A percentile compares a stretch with the other conserved stretches of the same genome.
Evolutionary conservation across 169 alveolate genomes (phyloP).

Genomic region (Eimeria acervulina): DNA sequence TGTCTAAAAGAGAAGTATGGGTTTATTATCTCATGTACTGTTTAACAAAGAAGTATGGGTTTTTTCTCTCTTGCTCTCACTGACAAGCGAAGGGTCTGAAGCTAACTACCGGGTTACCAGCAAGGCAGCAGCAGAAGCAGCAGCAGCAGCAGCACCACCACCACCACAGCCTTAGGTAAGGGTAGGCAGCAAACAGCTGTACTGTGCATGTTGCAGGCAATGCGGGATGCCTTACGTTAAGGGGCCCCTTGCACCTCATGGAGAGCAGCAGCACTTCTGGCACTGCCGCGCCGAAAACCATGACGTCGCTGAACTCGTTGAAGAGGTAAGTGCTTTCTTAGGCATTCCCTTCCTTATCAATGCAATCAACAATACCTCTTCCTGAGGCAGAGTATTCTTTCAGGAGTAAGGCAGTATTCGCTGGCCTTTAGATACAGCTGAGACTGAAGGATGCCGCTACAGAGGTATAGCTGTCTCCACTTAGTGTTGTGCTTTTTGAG

Average conservation of each 20-base stretch:
- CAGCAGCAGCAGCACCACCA: too few relatives aligned
- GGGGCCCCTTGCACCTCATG: constrained; percentile 70
- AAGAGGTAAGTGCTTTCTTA: constrained; percentile 30
- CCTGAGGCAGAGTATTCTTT: too few relatives aligned
- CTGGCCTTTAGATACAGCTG: background rate
- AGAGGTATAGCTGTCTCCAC: background rate
- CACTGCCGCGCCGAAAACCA: constrained; percentile 65
- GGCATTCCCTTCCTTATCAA: too few relatives aligned
- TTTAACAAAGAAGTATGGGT: too few relatives aligned
- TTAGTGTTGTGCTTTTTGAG: background rate
- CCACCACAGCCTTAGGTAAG: too few relatives aligned
- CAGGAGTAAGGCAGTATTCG: background rate
- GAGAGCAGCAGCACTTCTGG: constrained; percentile 49
- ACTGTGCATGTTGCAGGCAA: background rate
- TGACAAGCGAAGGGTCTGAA: too few relatives aligned
- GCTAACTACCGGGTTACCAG: too few relatives aligned
- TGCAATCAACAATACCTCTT: too few relatives aligned
- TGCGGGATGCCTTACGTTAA: constrained; percentile 41
- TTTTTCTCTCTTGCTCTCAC: background rate
- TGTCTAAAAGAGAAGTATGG: background rate
- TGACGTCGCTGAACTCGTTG: constrained; percentile 59
- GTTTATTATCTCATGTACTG: background rate
- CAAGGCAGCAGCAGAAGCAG: too few relatives aligned
- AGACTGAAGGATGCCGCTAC: background rate
- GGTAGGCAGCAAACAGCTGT: background rate